phyloP scores from a whole-genome alignment of 2,329 filamentous ascomycete genomes.

The Microascus cirrosus region DNA sequence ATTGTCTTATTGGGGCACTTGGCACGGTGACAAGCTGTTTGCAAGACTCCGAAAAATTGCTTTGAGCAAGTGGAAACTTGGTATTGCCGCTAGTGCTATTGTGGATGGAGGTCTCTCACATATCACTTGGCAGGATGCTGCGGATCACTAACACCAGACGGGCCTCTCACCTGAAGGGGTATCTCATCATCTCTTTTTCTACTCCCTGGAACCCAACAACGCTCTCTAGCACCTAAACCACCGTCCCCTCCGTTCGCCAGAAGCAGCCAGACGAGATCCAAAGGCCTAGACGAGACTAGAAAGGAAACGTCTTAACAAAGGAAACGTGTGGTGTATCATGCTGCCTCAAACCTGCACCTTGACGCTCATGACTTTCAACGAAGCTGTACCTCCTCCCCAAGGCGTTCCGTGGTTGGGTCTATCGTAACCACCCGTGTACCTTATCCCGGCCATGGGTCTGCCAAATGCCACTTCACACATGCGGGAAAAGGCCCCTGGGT shows the following conservation, averaged over 20 bases:
- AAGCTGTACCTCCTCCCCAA: not conserved
- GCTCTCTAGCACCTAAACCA: not conserved
- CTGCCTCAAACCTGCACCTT: not conserved
- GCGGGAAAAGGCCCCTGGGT: too few species aligned
- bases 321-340: not conserved
- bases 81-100: too few species aligned
- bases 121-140: not conserved
- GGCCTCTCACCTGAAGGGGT: not conserved
- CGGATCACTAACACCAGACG: not conserved
- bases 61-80: too few species aligned
- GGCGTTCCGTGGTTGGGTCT: not conserved
- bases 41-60: too few species aligned
- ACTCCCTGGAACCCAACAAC: not conserved
- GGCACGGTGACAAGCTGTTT: too few species aligned
- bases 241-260: not conserved
- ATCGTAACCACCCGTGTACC: too few species aligned
- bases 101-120: not conserved
- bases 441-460: too few species aligned
- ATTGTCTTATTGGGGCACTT: too few species aligned
- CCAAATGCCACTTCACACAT: too few species aligned
- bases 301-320: not conserved
- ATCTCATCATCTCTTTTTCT: not conserved
- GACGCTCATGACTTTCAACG: not conserved
- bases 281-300: not conserved
- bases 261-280: not conserved